These are phyloP conservation scores for Sporothrix brasiliensis DNA, from an alignment of 2,329 filamentous ascomycete genomes.

Conservation along the genomic window DNA sequence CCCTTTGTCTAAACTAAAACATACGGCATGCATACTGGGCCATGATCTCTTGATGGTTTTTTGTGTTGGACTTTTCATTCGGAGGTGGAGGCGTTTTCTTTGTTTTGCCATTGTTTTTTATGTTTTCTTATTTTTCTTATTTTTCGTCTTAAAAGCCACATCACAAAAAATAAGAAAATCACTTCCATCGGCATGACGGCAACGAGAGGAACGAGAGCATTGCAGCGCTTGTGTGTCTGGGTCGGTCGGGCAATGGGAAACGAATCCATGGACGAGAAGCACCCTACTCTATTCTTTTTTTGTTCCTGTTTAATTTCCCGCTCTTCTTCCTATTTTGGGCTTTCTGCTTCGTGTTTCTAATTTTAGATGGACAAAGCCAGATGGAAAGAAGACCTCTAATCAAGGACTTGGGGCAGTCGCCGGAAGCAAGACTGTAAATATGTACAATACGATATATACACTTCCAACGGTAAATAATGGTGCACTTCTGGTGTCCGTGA, in stretches of 20 bases:
- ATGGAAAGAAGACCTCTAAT: background rate
- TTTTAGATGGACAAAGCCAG: background rate
- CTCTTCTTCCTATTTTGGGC: background rate
- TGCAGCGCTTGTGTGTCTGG: background rate
- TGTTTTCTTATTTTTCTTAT: slow-evolving; percentile 1
- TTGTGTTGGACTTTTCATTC: slow-evolving; percentile 16
- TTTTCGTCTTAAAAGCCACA: background rate
- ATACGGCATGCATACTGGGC: slow-evolving; percentile 4
- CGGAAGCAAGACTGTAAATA: slow-evolving; percentile 20
- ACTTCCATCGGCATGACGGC: slow-evolving; percentile 5
- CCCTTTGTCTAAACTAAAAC: slow-evolving; percentile 11
- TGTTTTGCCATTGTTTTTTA: background rate
- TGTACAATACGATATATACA: slow-evolving; percentile 23
- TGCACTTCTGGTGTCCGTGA: no score
- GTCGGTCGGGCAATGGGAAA: background rate
- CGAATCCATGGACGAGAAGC: background rate
- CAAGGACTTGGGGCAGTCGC: background rate
- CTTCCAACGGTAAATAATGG: background rate
- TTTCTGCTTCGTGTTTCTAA: background rate
- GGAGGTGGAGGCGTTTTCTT: slow-evolving; percentile 22
- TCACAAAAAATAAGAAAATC: slow-evolving; percentile 23
- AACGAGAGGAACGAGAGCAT: background rate
- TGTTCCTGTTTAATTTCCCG: background rate
- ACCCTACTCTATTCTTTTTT: slow-evolving; percentile 21
- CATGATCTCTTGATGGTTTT: slow-evolving; percentile 21